Conservation (phyloP, 2,329 filamentous ascomycete species). For the Paraconiothyrium brasiliense region DNA sequence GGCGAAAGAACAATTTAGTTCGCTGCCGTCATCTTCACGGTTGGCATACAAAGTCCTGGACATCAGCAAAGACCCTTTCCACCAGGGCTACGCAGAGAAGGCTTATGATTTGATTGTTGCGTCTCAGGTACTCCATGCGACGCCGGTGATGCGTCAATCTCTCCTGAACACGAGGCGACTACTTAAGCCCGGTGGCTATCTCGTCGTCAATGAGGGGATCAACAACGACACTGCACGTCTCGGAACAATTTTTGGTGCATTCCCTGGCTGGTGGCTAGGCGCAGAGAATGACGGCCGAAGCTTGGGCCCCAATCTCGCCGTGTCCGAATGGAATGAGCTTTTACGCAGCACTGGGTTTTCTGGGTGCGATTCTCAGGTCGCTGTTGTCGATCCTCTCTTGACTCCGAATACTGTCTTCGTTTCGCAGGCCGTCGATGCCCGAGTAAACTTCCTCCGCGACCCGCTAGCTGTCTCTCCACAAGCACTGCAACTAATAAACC, state of each 20-base stretch:
- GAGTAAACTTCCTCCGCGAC: not conserved
- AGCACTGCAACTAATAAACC: conserved; percentile 5
- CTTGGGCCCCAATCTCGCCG: conserved; percentile 14
- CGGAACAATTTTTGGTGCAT: conserved; percentile 41
- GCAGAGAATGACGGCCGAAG: conserved; percentile 16
- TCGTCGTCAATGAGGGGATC: conserved; percentile 52
- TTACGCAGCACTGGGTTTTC: not conserved
- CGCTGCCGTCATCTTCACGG: conserved; percentile 9
- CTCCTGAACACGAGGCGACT: conserved; percentile 26
- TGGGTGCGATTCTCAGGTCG: not conserved
- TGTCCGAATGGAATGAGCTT: not conserved
- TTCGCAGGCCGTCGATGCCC: conserved; percentile 18
- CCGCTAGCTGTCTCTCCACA: conserved; percentile 11
- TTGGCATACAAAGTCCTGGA: conserved; percentile 2
- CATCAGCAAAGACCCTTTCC: not conserved
- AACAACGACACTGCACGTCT: conserved; percentile 6
- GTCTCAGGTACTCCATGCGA: conserved; percentile 27
- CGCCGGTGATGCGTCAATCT: conserved; percentile 16
- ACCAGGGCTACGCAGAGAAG: conserved; percentile 23
- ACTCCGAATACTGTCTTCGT: conserved; percentile 15
- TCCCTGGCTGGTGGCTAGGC: conserved; percentile 53
- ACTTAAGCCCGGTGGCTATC: conserved; percentile 53
- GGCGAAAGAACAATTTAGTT: conserved; percentile 14
- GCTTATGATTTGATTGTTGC: conserved; percentile 30
- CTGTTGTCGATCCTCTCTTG: not conserved